A percentile compares a stretch with the other conserved stretches of the same genome.
Conservation (phyloP, 2,329 filamentous ascomycete genomes). For the Aspergillus ruber region DNA sequence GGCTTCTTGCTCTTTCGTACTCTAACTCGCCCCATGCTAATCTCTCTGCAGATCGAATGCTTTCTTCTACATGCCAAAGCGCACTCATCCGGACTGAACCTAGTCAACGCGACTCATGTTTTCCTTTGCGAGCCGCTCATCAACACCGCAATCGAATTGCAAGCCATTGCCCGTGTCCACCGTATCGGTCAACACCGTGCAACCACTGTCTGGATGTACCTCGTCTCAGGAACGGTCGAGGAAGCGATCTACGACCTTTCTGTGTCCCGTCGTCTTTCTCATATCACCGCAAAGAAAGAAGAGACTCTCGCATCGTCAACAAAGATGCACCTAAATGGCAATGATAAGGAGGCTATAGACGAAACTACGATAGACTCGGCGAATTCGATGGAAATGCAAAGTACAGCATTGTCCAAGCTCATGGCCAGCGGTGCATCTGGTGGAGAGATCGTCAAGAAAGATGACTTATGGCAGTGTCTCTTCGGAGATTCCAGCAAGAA, state of each 20-base stretch:
- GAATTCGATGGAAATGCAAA: slow-evolving; percentile 76
- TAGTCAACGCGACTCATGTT: slow-evolving; percentile 88
- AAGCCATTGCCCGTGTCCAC: slow-evolving; percentile 91
- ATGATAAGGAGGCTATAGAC: slow-evolving; percentile 31
- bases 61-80: slow-evolving; percentile 86
- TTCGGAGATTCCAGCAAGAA: slow-evolving; percentile 55
- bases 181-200: slow-evolving; percentile 82
- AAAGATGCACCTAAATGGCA: slow-evolving; percentile 8
- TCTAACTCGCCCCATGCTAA: slow-evolving; percentile 12
- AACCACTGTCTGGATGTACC: slow-evolving; percentile 93
- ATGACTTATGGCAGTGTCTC: slow-evolving; percentile 82
- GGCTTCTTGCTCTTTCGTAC: slow-evolving; percentile 5
- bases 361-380: slow-evolving; percentile 69
- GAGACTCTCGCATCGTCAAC: slow-evolving; percentile 9
- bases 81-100: slow-evolving; percentile 80
- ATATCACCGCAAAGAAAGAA: slow-evolving; percentile 54
- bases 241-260: slow-evolving; percentile 86
- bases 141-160: slow-evolving; percentile 87
- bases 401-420: slow-evolving; percentile 62
- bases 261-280: slow-evolving; percentile 68
- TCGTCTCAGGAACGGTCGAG: slow-evolving; percentile 86
- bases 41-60: slow-evolving; percentile 55
- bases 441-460: slow-evolving; percentile 71
- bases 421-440: slow-evolving; percentile 63
- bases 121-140: slow-evolving; percentile 91